phyloP scores from a whole-genome alignment of 371 early-diverging fungal genomes.

The Batrachochytrium dendrobatidis region DNA sequence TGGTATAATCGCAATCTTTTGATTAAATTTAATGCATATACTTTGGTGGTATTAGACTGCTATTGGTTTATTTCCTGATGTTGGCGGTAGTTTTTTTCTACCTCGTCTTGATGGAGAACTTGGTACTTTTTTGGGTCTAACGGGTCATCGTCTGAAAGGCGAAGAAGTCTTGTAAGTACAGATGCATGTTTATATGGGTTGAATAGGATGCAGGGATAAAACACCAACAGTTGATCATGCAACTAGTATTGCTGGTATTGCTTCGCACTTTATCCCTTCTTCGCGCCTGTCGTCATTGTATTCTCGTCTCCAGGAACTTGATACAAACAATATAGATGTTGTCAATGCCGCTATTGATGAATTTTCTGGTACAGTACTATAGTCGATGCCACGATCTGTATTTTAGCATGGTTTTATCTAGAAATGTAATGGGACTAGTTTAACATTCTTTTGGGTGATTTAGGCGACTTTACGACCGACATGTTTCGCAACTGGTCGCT shows the following conservation, averaged over 20 bases:
- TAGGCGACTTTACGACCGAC: conserved; percentile 18
- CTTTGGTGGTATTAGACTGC: conserved; percentile 46
- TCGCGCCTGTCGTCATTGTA: conserved; percentile 72
- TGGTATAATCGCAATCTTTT: not conserved
- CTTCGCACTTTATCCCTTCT: conserved; percentile 91
- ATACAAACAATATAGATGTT: conserved; percentile 70
- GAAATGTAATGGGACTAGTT: conserved; percentile 1
- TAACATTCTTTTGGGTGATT: not conserved
- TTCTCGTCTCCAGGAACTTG: conserved; percentile 73
- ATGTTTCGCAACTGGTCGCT: conserved; percentile 42
- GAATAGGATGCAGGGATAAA: not conserved
- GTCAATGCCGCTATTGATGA: conserved; percentile 88
- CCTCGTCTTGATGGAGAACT: conserved; percentile 86
- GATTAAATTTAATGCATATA: conserved; percentile 1
- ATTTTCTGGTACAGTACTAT: conserved; percentile 61
- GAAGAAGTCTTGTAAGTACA: conserved; percentile 72
- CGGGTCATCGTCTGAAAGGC: conserved; percentile 77
- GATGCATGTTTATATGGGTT: not conserved
- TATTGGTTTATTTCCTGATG: conserved; percentile 91
- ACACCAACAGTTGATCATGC: not conserved
- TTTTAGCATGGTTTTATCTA: no score
- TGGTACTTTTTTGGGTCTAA: conserved; percentile 88
- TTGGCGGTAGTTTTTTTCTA: conserved; percentile 90
- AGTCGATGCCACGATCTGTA: no score
- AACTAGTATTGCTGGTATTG: conserved; percentile 79